These are phyloP conservation scores for Galeopsis tetrahit DNA, from an alignment of 257 asterid species.

Conservation along the genomic window DNA sequence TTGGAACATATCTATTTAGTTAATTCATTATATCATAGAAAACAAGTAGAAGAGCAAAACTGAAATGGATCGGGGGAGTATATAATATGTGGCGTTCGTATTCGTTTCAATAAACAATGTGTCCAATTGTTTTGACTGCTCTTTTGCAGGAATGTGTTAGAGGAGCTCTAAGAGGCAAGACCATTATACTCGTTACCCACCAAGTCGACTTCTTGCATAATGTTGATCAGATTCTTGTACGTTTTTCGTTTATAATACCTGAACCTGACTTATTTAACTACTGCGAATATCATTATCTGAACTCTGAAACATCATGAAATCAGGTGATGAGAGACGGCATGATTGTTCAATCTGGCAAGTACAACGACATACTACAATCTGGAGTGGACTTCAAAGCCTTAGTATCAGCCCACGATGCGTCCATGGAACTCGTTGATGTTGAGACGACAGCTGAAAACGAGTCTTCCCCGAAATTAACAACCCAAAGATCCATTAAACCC, in stretches of 20 bases:
- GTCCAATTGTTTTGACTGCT: neutral
- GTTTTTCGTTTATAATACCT: slow-evolving; percentile 28
- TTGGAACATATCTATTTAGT: no score
- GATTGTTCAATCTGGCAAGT: slow-evolving; percentile 88
- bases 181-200: slow-evolving; percentile 87
- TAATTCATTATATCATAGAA: no score
- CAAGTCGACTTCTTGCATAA: slow-evolving; percentile 99
- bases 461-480: slow-evolving; percentile 40
- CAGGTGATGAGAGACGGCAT: slow-evolving; percentile 96
- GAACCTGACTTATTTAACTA: neutral
- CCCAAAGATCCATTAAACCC: slow-evolving; percentile 48
- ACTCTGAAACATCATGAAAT: slow-evolving; percentile 18
- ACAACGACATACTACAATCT: slow-evolving; percentile 54
- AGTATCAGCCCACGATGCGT: slow-evolving; percentile 89
- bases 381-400: slow-evolving; percentile 76
- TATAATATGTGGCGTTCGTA: no score
- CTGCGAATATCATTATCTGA: neutral
- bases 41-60: no score
- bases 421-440: slow-evolving; percentile 93
- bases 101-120: no score
- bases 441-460: slow-evolving; percentile 51
- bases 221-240: slow-evolving; percentile 83
- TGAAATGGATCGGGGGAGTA: no score
- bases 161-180: slow-evolving; percentile 81
- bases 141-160: slow-evolving; percentile 81